Conservation (phyloP, 805 yeast species). For the Starmera amethionina region DNA sequence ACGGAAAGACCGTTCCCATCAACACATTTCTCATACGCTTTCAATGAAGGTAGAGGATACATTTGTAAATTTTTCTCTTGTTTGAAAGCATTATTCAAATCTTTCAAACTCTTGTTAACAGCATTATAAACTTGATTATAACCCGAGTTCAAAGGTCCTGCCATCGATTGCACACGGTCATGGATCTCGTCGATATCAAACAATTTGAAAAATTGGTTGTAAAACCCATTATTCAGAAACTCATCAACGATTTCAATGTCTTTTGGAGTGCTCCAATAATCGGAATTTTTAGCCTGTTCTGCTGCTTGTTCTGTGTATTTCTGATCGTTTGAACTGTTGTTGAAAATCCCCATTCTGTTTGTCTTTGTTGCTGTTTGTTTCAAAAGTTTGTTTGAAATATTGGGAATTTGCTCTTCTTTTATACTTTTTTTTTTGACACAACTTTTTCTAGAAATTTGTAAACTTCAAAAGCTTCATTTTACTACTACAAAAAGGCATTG, state of each 20-base stretch:
- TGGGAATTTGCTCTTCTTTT: too few relatives aligned
- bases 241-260: background rate
- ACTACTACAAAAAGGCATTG: too few relatives aligned
- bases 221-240: constrained; percentile 1
- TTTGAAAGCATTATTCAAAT: constrained; percentile 1
- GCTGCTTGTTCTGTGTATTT: background rate
- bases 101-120: constrained; percentile 1
- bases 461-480: too few relatives aligned
- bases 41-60: constrained; percentile 47
- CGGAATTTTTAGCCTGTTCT: background rate
- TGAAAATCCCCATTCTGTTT: constrained; percentile 3
- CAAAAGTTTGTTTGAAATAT: too few relatives aligned
- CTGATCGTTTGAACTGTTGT: constrained; percentile 1
- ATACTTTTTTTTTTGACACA: too few relatives aligned
- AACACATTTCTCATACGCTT: constrained; percentile 53
- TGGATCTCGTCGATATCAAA: background rate
- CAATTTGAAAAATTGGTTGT: background rate
- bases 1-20: constrained; percentile 57
- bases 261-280: background rate
- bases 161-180: background rate
- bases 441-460: too few relatives aligned
- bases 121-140: background rate
- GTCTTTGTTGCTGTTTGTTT: background rate
- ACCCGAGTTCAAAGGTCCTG: background rate
- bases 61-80: constrained; percentile 33